Base-by-base conservation (phyloP, 2,329 filamentous ascomycete genomes). In the Paecilomyces niveus region DNA sequence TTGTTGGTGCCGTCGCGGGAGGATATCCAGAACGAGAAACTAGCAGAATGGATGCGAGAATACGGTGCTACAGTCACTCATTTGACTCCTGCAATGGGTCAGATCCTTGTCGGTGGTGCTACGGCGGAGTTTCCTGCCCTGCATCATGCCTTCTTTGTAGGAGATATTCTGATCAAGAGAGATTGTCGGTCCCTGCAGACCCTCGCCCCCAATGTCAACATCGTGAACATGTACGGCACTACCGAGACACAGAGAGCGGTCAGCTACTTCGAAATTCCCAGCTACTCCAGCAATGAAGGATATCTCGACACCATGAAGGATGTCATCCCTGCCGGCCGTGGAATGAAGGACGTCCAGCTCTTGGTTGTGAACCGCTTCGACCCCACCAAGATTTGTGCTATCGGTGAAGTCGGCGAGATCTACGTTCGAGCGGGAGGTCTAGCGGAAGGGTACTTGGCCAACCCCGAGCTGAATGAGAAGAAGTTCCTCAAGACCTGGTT, bases 21-120 rank as follows among this genome's bases (percentile, higher is more conserved):
- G 62, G 86, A 92, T 65, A 97, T 97, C 60, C 84, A 88, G 57
- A 89, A 97, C 71, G 92, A 96, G 75, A 86, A 82, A 66, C 80
- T 97, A 13, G 88, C 88, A 3, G 91, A 96, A 69, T 99, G 94
- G 94, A 90, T 97, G 82, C 80, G 82, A 56, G 84, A 88, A 56
- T 84, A 89, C 68, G 77, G 82, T 57, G 85, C 89, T 2, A 96
- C 87, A 15, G 89, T 92, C 21, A 91, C 89, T 11, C 94, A 97
- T 74, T 77, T 97, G 45, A 99, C 94, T 1, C 94, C 94, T 9
- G 94, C 94, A 58, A 97, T 97, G 92, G 92, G 92, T 57, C 90
- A 97, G 67, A 94, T 97, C 61, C 78, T 97, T 1, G 87, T 93
- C n/a, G 92, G 92, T 51, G 90, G 89, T 64, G 89, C 91, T 24